Conservation (phyloP, 331 rosid species). For the Stylosanthes scabra region DNA sequence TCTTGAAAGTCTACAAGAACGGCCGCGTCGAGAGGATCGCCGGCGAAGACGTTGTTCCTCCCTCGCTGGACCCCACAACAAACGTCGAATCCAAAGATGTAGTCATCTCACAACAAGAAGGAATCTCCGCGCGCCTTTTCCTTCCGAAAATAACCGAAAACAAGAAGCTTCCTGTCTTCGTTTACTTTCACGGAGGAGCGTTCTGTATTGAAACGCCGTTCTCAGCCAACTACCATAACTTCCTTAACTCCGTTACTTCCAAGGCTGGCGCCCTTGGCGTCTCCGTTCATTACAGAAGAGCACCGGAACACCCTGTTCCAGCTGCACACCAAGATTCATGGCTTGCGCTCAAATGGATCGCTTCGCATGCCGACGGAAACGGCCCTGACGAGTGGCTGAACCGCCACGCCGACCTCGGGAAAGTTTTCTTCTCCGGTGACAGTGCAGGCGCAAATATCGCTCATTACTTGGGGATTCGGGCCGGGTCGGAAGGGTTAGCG, state of each 20-base stretch:
- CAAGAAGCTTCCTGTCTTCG: constrained; percentile 41
- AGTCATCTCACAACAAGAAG: constrained; percentile 34
- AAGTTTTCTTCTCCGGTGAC: constrained; percentile 44
- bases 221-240: constrained; percentile 37
- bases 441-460: constrained; percentile 49
- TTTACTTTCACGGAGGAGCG: constrained; percentile 49
- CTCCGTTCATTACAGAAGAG: constrained; percentile 47
- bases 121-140: constrained; percentile 42
- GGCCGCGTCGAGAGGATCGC: constrained; percentile 39
- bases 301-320: constrained; percentile 53
- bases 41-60: constrained; percentile 31
- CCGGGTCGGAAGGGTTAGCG: constrained; percentile 18
- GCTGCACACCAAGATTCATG: constrained; percentile 40
- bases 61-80: constrained; percentile 31
- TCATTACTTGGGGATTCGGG: constrained; percentile 42
- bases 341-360: constrained; percentile 40
- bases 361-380: constrained; percentile 36
- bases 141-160: constrained; percentile 28
- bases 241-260: constrained; percentile 32
- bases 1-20: constrained; percentile 54
- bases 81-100: constrained; percentile 47
- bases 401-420: constrained; percentile 25
- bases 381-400: constrained; percentile 48
- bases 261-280: constrained; percentile 28
- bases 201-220: constrained; percentile 43